Base-by-base conservation (phyloP, 2,329 filamentous ascomycete genomes). In the Apiospora hydei region DNA sequence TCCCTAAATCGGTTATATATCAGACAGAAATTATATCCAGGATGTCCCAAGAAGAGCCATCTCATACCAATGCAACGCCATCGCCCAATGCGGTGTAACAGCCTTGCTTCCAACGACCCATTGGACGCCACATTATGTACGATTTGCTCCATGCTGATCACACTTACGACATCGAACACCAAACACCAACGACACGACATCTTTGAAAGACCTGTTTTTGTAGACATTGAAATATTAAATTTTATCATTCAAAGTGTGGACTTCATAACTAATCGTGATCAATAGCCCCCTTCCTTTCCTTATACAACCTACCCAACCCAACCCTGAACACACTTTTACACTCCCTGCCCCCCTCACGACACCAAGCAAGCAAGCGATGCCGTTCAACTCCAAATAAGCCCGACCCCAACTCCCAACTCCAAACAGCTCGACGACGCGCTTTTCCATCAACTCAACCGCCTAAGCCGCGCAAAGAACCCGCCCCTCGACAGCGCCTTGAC, bases 41-140 rank as follows among this genome's bases (percentile, higher is more conserved):
- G 49, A 26, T 13, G 3, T n/a, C n/a, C 49, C n/a, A 53, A 24
- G 26, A 30, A 1, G n/a, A 14, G 49, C 6, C 3, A 3, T 16
- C 24, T 6, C 24, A 7, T 53, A 14, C 18, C 13, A 24, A 8
- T n/a, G 18, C 47, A 30, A 64, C 66, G 18, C 38, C 49, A 68
- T 38, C 49, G 24, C 44, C 34, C 57, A 49, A 61, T 14, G 34
- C 57, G 49, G 30, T 70, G 30, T 49, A 47, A 47, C 49, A 38
- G 41, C 26, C 51, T 73, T 51, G 73, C 51, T 72, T 69, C 57
- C 64, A 73, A 44, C 73, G 74, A 82, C 83, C 83, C 83, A 82
- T 74, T 71, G 41, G 70, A 71, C 64, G 74, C 72, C 41, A 75
- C 73, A 70, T 74, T 74, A 30, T 75, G 34, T 38, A 8, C 5